Evolutionary conservation across 805 yeast genomes (phyloP), one percentile per base, ranked within the genome.

Genomic region (Candida adriatica): DNA sequence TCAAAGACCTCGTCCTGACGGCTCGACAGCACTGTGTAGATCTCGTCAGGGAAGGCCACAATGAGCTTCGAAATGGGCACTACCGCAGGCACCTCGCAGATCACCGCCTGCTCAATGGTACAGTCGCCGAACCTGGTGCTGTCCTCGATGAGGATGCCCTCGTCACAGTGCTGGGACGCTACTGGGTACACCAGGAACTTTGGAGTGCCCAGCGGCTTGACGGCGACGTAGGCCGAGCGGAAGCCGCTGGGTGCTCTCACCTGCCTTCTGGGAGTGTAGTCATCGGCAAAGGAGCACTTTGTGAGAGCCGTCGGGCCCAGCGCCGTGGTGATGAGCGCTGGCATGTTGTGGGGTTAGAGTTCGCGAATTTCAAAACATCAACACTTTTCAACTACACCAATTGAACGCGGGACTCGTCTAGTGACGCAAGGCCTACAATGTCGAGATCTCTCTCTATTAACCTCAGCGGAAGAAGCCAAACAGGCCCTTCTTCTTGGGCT

Each of bases 401-500:
- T n/a, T n/a, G n/a, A n/a, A n/a, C n/a, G n/a, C n/a, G n/a, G n/a
- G n/a, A n/a, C n/a, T n/a, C n/a, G n/a, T n/a, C n/a, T n/a, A n/a
- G n/a, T n/a, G n/a, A n/a, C n/a, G n/a, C n/a, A n/a, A n/a, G n/a
- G n/a, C n/a, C n/a, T n/a, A n/a, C n/a, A n/a, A n/a, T n/a, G n/a
- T n/a, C n/a, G n/a, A n/a, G n/a, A n/a, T n/a, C n/a, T n/a, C n/a
- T n/a, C n/a, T n/a, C n/a, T n/a, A n/a, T n/a, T n/a, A n/a, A n/a
- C n/a, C n/a, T n/a, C 27, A 71, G 24, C 87, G 81, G 58, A 80
- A 81, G 15, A 81, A 53, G 6, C 92, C 88, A 51, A 83, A 77
- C 49, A 83, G 74, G 3, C 90, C 85, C 39, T 73, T 68, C 50
- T 73, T 77, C 59, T 74, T 66, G 13, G 28, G 25, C 5, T 26